Conservation (phyloP, 495 filamentous ascomycete genomes). For the Penicillium nucicola region DNA sequence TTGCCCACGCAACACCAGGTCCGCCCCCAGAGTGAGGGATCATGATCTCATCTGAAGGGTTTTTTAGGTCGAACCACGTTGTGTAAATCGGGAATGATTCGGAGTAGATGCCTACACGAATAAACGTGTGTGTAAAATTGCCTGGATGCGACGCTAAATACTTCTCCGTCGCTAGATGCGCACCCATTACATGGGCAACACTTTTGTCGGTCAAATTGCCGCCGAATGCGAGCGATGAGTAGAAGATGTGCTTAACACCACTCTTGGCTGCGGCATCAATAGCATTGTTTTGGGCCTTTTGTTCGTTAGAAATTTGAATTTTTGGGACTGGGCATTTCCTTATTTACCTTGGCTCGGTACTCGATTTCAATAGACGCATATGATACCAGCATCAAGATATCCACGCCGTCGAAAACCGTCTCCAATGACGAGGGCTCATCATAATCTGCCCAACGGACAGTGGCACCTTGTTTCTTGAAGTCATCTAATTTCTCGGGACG, state of each 20-base stretch:
- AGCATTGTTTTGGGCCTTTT: no score
- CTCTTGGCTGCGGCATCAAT: slow-evolving; percentile 55
- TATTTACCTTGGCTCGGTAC: slow-evolving; percentile 28
- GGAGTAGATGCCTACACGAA: slow-evolving; percentile 64
- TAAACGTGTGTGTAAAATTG: slow-evolving; percentile 42
- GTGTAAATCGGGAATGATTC: slow-evolving; percentile 71
- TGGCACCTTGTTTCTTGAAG: slow-evolving; percentile 25
- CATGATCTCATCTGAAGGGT: slow-evolving; percentile 34
- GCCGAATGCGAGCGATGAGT: slow-evolving; percentile 63
- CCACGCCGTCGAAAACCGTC: slow-evolving; percentile 33
- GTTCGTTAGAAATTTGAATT: no score
- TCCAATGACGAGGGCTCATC: slow-evolving; percentile 27
- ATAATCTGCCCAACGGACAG: slow-evolving; percentile 37
- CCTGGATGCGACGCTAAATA: slow-evolving; percentile 43
- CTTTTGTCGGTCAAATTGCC: slow-evolving; percentile 36
- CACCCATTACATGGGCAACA: slow-evolving; percentile 62
- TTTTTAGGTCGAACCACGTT: slow-evolving; percentile 49
- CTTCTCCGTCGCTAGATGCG: slow-evolving; percentile 61
- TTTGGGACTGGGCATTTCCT: no score
- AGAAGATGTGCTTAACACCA: slow-evolving; percentile 63
- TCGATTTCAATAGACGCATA: slow-evolving; percentile 42
- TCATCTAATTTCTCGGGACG: slow-evolving; percentile 34
- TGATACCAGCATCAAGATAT: slow-evolving; percentile 38
- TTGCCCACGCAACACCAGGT: slow-evolving; percentile 51
- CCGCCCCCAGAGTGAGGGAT: slow-evolving; percentile 49